Base-by-base conservation (phyloP, 2,329 filamentous ascomycete genomes). In the Aureobasidium sp. region DNA sequence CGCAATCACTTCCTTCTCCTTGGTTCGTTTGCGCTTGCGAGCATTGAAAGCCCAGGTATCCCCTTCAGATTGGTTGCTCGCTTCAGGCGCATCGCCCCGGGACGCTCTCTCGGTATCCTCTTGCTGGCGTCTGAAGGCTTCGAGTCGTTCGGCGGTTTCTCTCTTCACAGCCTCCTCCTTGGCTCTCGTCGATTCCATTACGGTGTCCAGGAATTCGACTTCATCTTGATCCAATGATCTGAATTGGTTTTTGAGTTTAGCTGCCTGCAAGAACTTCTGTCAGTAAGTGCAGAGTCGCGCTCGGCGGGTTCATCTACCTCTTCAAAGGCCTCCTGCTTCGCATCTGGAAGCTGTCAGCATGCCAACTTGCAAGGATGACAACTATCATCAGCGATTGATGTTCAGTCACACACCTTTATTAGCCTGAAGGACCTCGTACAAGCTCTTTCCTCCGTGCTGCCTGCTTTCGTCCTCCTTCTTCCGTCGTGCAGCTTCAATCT, bases 311-410 rank as follows among this genome's bases (percentile, higher is more conserved):
- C 15, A 6, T 79, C 71, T 63, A 70, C 80, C 73, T 93, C 89
- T 72, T 91, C 89, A 72, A 91, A 91, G 9, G 86, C 88, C 22
- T 89, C 89, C 75, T 93, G 88, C 74, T 92, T 93, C 62, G 88
- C 88, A 66, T 86, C 89, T 88, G 66, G 63, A 50, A 66, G 9
- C n/a, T 11, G 15, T 60, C 45, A 60, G 57, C n/a, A n/a, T 19
- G n/a, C 15, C 45, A 3, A 31, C 22, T 5, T 49, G 44, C 45
- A 40, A 49, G 19, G 4, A 15, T 49, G 45, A 37, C 22, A 39
- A 39, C 50, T 60, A 27, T 39, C 58, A 61, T 39, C 56, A 60
- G 8, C 56, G 33, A 60, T 59, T 19, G 42, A 39, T 22, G 15
- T 39, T 27, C 40, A 31, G 44, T 6, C 27, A 62, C 56, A 29